Conservation (phyloP, 352 stramenopile species). For the Globisporangium yorkense region DNA sequence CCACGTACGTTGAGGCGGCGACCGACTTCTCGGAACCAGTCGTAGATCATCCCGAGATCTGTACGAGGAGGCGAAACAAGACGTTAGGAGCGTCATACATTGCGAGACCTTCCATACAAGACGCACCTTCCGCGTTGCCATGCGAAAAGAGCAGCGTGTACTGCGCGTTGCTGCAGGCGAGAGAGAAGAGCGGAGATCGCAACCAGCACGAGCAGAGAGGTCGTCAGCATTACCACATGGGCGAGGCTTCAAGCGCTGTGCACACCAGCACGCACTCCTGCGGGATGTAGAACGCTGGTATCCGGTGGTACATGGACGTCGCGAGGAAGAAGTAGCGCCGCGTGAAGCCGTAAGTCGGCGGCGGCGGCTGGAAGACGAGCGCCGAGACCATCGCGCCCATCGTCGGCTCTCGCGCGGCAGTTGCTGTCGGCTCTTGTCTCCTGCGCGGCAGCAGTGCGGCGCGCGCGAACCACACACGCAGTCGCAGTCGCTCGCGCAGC, state of each 20-base stretch:
- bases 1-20: slow-evolving; percentile 52
- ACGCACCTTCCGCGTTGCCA: slow-evolving; percentile 93
- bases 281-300: slow-evolving; percentile 95
- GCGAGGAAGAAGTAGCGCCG: slow-evolving; percentile 92
- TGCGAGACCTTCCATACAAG: too few relatives aligned
- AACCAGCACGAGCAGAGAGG: background rate
- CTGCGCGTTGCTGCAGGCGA: slow-evolving; percentile 66
- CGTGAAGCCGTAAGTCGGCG: slow-evolving; percentile 65
- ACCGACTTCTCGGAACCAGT: slow-evolving; percentile 94
- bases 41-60: slow-evolving; percentile 97
- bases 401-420: background rate
- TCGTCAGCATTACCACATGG: background rate
- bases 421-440: too few relatives aligned
- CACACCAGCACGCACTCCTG: slow-evolving; percentile 44
- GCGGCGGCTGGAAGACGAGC: slow-evolving; percentile 88
- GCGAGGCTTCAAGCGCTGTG: too few relatives aligned
- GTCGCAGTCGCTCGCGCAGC: too few relatives aligned
- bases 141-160: slow-evolving; percentile 97
- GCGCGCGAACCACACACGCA: too few relatives aligned
- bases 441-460: too few relatives aligned
- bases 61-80: background rate
- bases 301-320: slow-evolving; percentile 82
- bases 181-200: background rate
- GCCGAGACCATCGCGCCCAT: slow-evolving; percentile 82
- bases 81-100: background rate